Evolutionary conservation across 768 basidiomycete genomes (phyloP), one percentile per base, ranked within the genome.

Genomic region (Dentipellis sp.): DNA sequence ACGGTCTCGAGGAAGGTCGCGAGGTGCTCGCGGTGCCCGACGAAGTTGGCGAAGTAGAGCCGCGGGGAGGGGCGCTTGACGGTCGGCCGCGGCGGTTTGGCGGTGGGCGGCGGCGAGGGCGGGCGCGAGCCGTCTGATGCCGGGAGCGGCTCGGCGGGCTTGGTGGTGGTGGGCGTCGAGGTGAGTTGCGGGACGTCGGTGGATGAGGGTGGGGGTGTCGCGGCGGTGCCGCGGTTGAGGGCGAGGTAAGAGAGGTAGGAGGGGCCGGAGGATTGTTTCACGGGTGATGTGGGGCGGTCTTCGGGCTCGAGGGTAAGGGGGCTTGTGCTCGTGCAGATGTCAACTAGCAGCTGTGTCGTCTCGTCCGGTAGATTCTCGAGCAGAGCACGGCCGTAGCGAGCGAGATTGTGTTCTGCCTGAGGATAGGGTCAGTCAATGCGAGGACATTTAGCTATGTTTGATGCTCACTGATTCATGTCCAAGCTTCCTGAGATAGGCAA

Each of bases 31-130:
- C 87, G 82, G 62, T 94, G 91, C 64, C 95, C 91, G 38, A 97
- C 85, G 60, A 97, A 98, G 67, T 97, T 92, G 0, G 93, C 86
- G 65, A 97, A 98, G 68, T 92, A 98, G 35, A 88, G 74, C 4
- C 85, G 74, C 0, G 94, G 93, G 0, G 92, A 93, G 0, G 92
- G 87, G 0, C 78, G 73, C 64, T 81, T 81, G 8, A 74, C 65
- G 0, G 71, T 72, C 16, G 55, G 52, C 3, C 70, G 67, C 17
- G 66, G 58, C 0, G 61, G 54, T 35, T 63, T 38, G 17, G 64
- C 45, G 3, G 59, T 53, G 14, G 64, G 56, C 0, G 62, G 71
- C 19, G 68, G 69, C 2, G 66, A 67, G 21, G 63, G 64, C 9
- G 63, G 55, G 12, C 61, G 63, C 16, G 68, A 65, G 2, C 56